Evolutionary conservation across 306 rosid species (phyloP).

Genomic region (Carpinus viminea): DNA sequence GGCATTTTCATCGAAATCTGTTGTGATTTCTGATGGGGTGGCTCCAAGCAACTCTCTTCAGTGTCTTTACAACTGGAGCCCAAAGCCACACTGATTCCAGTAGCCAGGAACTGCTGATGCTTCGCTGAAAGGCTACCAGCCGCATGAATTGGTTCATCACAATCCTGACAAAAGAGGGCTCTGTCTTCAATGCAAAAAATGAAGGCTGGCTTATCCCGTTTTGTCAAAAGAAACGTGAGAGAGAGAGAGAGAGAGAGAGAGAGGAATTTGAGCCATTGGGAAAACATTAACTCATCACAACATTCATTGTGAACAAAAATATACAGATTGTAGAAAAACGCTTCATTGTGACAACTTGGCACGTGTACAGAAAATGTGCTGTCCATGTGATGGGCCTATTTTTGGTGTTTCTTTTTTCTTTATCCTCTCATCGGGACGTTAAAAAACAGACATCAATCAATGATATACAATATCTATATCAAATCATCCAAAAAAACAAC

Average conservation of each 20-base stretch:
- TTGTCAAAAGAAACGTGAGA: slow-evolving; percentile 7
- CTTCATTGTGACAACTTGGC: background rate
- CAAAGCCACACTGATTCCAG: slow-evolving; percentile 83
- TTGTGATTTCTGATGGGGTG: slow-evolving; percentile 53
- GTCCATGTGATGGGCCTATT: background rate
- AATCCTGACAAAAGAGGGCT: slow-evolving; percentile 91
- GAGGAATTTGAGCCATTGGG: background rate
- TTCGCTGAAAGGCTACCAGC: slow-evolving; percentile 74
- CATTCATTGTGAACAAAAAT: background rate
- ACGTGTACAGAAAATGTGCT: background rate
- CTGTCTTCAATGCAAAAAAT: slow-evolving; percentile 98
- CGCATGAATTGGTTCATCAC: slow-evolving; percentile 86
- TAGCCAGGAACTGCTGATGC: slow-evolving; percentile 93
- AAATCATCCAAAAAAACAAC: background rate
- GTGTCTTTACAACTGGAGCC: slow-evolving; percentile 55
- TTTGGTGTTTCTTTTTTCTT: background rate
- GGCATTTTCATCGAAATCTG: slow-evolving; percentile 46
- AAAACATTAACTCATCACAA: background rate
- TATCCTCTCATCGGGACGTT: background rate
- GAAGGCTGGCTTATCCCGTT: slow-evolving; percentile 91
- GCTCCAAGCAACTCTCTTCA: slow-evolving; percentile 56
- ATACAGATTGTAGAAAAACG: too few relatives aligned
- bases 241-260: background rate
- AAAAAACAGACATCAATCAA: background rate
- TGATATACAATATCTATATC: background rate